Evolutionary conservation across 2,329 filamentous ascomycete genomes (phyloP), one percentile per base, ranked within the genome.

Genomic region (Scedosporium boydii): DNA sequence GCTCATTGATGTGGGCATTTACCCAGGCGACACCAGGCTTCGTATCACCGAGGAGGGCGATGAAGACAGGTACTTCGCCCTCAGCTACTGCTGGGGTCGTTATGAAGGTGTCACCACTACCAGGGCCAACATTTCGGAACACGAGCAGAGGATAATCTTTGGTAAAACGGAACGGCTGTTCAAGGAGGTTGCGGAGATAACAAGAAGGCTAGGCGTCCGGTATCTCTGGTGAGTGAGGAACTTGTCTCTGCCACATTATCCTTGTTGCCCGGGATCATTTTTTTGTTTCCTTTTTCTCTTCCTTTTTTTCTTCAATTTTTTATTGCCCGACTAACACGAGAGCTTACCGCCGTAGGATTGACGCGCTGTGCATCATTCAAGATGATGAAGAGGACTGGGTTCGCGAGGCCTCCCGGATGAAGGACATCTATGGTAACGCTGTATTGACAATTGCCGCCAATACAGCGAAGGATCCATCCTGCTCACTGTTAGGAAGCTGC

Each of bases 281-380:
- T 4, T 46, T 16, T 46, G n/a, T 7, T 46, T 16, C 16, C 4
- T 21, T 5, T n/a, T 18, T 16, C 6, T 48, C 2, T 34, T 3
- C 10, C 6, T 21, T 18, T 46, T 21, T 46, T 2, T 48, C 5
- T 18, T 18, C 9, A 48, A 3, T 6, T 55, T 9, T 21, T 21
- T 3, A 10, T 12, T 55, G 3, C 21, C 23, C 6, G 7, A 6
- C 12, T 55, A 21, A 21, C 51, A 26, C n/a, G 16, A 21, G 14
- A 14, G 23, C 51, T 23, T 7, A 55, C 18, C 14, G 14, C 18
- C 12, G 9, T 58, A 34, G 55, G 10, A 58, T 58, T 26, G 48
- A 26, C 48, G n/a, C 48, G 10, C 16, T 58, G 3, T 68, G 67
- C 61, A 68, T 69, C 14, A 44, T 67, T 6, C 66, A 68, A 7